Percentiles rank a stretch among this genome's conserved stretches.
These are phyloP conservation scores for Sphaerulina populicola DNA, from an alignment of 2,329 filamentous ascomycete species.

Conservation along the genomic window DNA sequence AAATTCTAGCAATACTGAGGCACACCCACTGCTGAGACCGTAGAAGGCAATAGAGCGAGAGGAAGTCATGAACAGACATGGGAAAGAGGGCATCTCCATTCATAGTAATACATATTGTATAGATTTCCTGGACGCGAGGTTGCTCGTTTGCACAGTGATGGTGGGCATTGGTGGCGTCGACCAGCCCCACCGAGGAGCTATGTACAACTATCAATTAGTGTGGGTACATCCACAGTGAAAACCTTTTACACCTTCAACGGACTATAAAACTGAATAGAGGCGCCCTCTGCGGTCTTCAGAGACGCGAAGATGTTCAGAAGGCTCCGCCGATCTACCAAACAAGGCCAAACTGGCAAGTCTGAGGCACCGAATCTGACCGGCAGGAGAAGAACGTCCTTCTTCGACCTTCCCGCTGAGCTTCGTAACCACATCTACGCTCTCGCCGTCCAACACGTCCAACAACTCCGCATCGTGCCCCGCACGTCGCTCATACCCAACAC, in stretches of 20 bases:
- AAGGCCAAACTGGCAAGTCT: background rate
- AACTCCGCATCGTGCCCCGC: conserved; percentile 9
- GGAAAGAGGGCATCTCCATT: background rate
- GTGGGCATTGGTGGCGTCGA: background rate
- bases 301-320: background rate
- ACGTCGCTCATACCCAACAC: background rate
- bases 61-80: background rate
- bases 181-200: background rate
- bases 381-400: conserved; percentile 20
- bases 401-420: conserved; percentile 28
- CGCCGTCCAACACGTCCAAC: conserved; percentile 10
- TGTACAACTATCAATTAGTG: no score
- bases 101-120: background rate
- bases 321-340: conserved; percentile 1
- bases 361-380: background rate
- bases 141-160: background rate
- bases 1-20: conserved; percentile 36
- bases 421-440: conserved; percentile 28
- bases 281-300: background rate
- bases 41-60: background rate
- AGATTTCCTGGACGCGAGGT: background rate
- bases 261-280: background rate
- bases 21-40: conserved; percentile 32
- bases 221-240: background rate
- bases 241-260: background rate